Percentiles rank a stretch among this genome's conserved stretches.
Conservation (phyloP, 495 filamentous ascomycete species). For the Neurospora sp. region DNA sequence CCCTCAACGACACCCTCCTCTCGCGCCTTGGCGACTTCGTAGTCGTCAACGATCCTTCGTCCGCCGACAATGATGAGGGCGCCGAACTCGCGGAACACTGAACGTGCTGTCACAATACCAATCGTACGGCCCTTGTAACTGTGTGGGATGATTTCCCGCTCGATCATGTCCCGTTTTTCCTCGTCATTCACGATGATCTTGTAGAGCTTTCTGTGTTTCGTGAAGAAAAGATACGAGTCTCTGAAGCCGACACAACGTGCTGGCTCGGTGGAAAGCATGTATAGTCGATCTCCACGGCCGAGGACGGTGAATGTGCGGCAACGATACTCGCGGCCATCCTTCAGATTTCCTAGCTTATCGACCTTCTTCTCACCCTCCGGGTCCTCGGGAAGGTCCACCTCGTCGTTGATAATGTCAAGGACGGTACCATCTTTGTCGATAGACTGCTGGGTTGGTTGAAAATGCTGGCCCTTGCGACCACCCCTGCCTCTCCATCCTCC, state of each 20-base stretch:
- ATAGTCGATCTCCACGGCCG: constrained; percentile 72
- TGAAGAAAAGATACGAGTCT: constrained; percentile 97
- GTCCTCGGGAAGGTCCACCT: constrained; percentile 80
- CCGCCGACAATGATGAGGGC: constrained; percentile 89
- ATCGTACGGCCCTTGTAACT: constrained; percentile 97
- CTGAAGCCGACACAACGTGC: constrained; percentile 93
- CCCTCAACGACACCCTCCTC: constrained; percentile 79
- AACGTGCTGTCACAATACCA: constrained; percentile 91
- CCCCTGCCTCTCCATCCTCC: constrained; percentile 58
- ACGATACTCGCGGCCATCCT: constrained; percentile 78
- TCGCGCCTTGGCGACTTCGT: constrained; percentile 66
- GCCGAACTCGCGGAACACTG: constrained; percentile 94
- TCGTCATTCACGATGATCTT: constrained; percentile 93
- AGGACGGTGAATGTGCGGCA: constrained; percentile 86
- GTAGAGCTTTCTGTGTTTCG: constrained; percentile 86
- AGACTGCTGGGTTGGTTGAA: constrained; percentile 59
- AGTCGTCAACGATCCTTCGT: constrained; percentile 77
- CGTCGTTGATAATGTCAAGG: constrained; percentile 83
- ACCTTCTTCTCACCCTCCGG: constrained; percentile 87
- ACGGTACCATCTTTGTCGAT: constrained; percentile 93
- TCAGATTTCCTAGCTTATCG: constrained; percentile 71
- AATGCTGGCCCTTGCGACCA: constrained; percentile 65
- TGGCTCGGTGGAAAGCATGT: constrained; percentile 97
- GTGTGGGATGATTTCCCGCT: constrained; percentile 87
- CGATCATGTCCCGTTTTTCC: constrained; percentile 87